Percentiles rank a stretch among this genome's conserved stretches.
Conservation (phyloP, 495 filamentous ascomycete species). For the Diplogelasinospora grovesii region DNA sequence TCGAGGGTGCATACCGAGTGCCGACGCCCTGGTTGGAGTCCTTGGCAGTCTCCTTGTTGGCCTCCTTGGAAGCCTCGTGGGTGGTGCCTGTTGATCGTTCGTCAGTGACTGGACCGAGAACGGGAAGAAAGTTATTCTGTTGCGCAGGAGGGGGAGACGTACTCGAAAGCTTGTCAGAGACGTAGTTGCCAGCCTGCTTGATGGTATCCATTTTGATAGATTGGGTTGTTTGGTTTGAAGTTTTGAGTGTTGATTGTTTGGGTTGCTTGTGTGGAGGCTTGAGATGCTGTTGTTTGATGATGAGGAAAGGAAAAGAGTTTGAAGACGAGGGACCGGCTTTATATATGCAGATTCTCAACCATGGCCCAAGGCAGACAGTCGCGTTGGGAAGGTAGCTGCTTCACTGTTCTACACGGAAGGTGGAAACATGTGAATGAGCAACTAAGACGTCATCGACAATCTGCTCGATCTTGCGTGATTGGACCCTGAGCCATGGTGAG, state of each 20-base stretch:
- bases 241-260: slow-evolving; percentile 17
- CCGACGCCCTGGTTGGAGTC: slow-evolving; percentile 43
- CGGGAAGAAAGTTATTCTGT: background rate
- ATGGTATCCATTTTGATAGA: slow-evolving; percentile 50
- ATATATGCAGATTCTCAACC: slow-evolving; percentile 14
- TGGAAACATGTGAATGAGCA: slow-evolving; percentile 8
- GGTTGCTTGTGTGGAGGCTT: slow-evolving; percentile 22
- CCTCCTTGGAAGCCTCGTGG: slow-evolving; percentile 52
- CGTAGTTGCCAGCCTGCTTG: slow-evolving; percentile 56
- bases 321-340: slow-evolving; percentile 12
- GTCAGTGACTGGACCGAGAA: slow-evolving; percentile 1
- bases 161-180: slow-evolving; percentile 52
- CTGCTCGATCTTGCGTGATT: background rate
- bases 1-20: slow-evolving; percentile 41
- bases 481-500: background rate
- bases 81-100: slow-evolving; percentile 20
- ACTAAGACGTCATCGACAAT: slow-evolving; percentile 7
- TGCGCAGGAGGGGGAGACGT: slow-evolving; percentile 9
- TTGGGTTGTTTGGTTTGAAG: slow-evolving; percentile 21
- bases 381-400: too few relatives aligned
- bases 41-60: slow-evolving; percentile 61
- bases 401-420: background rate
- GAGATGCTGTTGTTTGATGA: slow-evolving; percentile 18
- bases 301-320: slow-evolving; percentile 9
- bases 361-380: slow-evolving; percentile 1